A percentile compares a stretch with the other conserved stretches of the same genome.
phyloP scores from a whole-genome alignment of 371 early-diverging fungal species.

The Apophysomyces trapeziformis region DNA sequence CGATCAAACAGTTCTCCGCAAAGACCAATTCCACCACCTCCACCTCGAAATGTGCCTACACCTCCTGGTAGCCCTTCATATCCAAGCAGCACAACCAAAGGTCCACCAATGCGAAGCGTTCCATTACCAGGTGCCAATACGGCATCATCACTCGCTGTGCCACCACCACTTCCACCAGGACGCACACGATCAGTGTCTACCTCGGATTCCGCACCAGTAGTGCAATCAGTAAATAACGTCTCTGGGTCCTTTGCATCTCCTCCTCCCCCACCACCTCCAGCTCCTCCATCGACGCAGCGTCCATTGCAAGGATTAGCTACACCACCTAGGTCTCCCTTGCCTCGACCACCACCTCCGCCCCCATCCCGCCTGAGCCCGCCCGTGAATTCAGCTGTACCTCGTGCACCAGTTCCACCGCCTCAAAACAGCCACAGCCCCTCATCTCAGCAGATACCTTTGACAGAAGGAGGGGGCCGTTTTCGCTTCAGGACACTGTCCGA shows the following conservation, averaged over 20 bases:
- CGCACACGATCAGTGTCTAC: slow-evolving; percentile 39
- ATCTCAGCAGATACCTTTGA: slow-evolving; percentile 24
- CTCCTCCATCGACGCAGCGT: not conserved
- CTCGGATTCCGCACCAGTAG: slow-evolving; percentile 26
- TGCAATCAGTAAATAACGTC: slow-evolving; percentile 13
- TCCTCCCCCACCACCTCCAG: slow-evolving; percentile 25
- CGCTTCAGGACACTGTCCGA: slow-evolving; percentile 37
- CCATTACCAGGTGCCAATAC: slow-evolving; percentile 23
- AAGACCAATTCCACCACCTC: slow-evolving; percentile 43
- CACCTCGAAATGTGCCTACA: slow-evolving; percentile 40
- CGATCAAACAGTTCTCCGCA: slow-evolving; percentile 53
- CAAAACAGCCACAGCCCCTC: not conserved
- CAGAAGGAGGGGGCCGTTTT: slow-evolving; percentile 44
- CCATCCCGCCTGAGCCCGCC: not conserved
- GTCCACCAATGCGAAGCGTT: slow-evolving; percentile 17
- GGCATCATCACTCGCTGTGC: slow-evolving; percentile 28
- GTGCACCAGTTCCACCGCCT: slow-evolving; percentile 6
- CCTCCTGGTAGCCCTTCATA: slow-evolving; percentile 30
- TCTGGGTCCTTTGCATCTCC: slow-evolving; percentile 23
- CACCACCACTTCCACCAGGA: slow-evolving; percentile 46
- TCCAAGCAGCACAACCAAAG: slow-evolving; percentile 10
- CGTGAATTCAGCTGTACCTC: not conserved
- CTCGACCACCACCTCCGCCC: slow-evolving; percentile 14
- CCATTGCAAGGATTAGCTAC: slow-evolving; percentile 15
- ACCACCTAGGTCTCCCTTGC: slow-evolving; percentile 27